Conservation (phyloP, 2,329 filamentous ascomycete species). For the Cytospora leucostoma region DNA sequence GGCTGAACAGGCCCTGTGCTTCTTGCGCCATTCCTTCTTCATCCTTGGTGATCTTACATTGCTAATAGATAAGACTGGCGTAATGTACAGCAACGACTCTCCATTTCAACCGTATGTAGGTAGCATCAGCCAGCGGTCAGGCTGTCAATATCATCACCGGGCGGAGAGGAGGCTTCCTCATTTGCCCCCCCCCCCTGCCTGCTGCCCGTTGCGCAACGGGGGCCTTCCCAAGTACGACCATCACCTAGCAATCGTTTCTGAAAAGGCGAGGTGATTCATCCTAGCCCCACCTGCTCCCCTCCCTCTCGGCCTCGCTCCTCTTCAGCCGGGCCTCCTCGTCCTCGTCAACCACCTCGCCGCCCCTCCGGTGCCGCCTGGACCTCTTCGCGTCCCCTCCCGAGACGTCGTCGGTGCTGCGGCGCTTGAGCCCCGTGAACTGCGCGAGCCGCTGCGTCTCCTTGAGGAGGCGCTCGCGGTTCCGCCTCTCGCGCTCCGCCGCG, state of each 20-base stretch:
- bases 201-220: too few species aligned
- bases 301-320: constrained; percentile 61
- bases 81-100: not conserved
- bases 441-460: constrained; percentile 70
- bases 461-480: constrained; percentile 65
- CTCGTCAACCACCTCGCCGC: constrained; percentile 49
- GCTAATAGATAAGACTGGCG: not conserved
- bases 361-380: constrained; percentile 51
- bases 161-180: too few species aligned
- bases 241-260: not conserved
- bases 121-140: not conserved
- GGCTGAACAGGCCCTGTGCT: too few species aligned
- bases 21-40: not conserved
- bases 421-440: constrained; percentile 49
- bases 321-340: constrained; percentile 56
- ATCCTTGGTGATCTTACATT: not conserved
- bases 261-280: not conserved
- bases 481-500: constrained; percentile 67
- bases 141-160: not conserved
- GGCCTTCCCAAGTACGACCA: not conserved
- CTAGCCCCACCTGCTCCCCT: constrained; percentile 54
- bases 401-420: constrained; percentile 50
- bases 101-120: not conserved
- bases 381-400: constrained; percentile 40
- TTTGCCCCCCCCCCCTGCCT: too few species aligned